These are phyloP conservation scores for Knoxia roxburghii DNA, from an alignment of 257 asterid genomes.

Conservation along the genomic window DNA sequence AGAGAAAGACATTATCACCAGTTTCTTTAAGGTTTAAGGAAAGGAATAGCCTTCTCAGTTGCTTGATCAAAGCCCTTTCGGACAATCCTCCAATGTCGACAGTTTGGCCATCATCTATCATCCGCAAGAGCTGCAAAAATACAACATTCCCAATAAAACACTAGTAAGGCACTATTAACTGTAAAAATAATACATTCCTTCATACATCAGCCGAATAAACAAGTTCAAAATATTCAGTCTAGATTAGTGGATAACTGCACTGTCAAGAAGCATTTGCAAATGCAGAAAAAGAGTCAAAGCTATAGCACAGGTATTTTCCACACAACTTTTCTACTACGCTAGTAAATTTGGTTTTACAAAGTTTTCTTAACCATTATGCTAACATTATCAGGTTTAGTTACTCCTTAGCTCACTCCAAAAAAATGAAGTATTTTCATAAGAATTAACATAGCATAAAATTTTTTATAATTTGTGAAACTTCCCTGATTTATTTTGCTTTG, in stretches of 20 bases:
- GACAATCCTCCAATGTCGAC: constrained; percentile 91
- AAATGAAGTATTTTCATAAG: neutral
- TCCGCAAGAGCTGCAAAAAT: constrained; percentile 61
- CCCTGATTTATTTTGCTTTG: neutral
- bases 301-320: neutral
- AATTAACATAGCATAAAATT: too few relatives aligned
- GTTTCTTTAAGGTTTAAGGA: constrained; percentile 69
- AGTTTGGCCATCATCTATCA: constrained; percentile 96
- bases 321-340: neutral
- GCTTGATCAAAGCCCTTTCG: constrained; percentile 70
- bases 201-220: neutral
- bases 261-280: neutral
- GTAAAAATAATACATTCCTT: neutral
- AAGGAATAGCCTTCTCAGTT: constrained; percentile 60
- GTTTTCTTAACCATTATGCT: too few relatives aligned
- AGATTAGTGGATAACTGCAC: neutral
- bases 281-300: neutral
- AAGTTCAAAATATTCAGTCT: neutral
- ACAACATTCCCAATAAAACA: constrained; percentile 19
- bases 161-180: neutral
- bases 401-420: neutral
- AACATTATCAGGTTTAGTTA: neutral
- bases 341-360: neutral
- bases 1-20: constrained; percentile 54
- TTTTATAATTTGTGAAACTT: neutral